Evolutionary conservation across 768 basidiomycete species (phyloP).

Genomic region (Lanmaoa rubissima): DNA sequence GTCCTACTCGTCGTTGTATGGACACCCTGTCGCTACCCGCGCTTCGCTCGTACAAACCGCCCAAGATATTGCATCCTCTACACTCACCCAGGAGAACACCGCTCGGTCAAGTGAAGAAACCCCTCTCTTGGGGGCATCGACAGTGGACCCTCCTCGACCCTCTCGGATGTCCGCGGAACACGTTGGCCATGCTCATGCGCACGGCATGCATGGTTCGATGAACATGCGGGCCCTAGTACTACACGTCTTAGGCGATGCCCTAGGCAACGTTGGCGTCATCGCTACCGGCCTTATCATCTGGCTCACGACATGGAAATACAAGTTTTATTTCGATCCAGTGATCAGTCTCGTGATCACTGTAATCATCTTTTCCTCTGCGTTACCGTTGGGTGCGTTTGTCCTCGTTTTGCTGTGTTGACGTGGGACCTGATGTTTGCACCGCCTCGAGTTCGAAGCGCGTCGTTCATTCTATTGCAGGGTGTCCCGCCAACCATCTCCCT

Average conservation of each 20-base stretch:
- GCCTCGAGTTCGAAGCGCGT: slow-evolving; percentile 73
- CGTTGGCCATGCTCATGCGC: slow-evolving; percentile 13
- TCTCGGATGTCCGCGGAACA: slow-evolving; percentile 19
- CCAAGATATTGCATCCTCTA: slow-evolving; percentile 62
- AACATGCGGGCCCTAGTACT: slow-evolving; percentile 96
- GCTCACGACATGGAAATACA: slow-evolving; percentile 81
- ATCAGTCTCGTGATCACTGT: slow-evolving; percentile 93
- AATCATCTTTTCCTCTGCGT: slow-evolving; percentile 94
- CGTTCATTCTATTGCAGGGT: slow-evolving; percentile 92
- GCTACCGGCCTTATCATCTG: slow-evolving; percentile 93
- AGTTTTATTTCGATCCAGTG: slow-evolving; percentile 89
- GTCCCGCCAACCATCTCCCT: slow-evolving; percentile 88
- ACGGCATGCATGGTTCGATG: slow-evolving; percentile 70
- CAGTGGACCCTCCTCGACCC: neutral
- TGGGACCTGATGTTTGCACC: slow-evolving; percentile 12
- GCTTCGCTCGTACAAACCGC: slow-evolving; percentile 80
- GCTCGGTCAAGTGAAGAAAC: slow-evolving; percentile 39
- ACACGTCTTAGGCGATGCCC: slow-evolving; percentile 94
- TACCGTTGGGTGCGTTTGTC: slow-evolving; percentile 71
- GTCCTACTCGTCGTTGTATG: slow-evolving; percentile 65
- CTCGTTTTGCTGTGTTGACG: neutral
- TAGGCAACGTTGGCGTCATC: slow-evolving; percentile 98
- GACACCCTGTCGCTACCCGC: slow-evolving; percentile 69
- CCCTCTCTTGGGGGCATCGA: slow-evolving; percentile 37
- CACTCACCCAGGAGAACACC: slow-evolving; percentile 7